These are phyloP conservation scores for Clonostachys sp. DNA, from an alignment of 2,329 filamentous ascomycete genomes.

Conservation along the genomic window DNA sequence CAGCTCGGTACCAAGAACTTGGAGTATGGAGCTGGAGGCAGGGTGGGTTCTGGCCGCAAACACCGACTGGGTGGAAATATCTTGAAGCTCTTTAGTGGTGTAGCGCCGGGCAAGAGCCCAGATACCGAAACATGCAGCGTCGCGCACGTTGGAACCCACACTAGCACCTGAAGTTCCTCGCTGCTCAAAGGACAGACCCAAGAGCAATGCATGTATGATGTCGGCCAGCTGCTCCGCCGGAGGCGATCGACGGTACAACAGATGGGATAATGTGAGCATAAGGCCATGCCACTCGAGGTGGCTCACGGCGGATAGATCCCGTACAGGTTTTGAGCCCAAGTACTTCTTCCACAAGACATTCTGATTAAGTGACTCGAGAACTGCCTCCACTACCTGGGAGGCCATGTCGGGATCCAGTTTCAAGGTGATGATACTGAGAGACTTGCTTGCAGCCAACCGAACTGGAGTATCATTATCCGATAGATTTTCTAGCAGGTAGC, in stretches of 20 bases:
- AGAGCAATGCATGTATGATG: constrained; percentile 72
- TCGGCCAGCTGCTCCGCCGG: constrained; percentile 65
- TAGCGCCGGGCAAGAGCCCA: constrained; percentile 92
- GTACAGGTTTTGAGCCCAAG: constrained; percentile 24
- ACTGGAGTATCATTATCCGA: constrained; percentile 90
- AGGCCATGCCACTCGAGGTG: constrained; percentile 88
- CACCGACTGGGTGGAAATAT: constrained; percentile 47
- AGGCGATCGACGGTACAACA: constrained; percentile 80
- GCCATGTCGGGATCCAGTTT: constrained; percentile 79
- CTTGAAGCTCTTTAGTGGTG: constrained; percentile 69
- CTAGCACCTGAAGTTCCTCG: constrained; percentile 79
- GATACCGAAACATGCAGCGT: constrained; percentile 93
- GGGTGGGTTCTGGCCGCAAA: constrained; percentile 30
- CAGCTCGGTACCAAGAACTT: constrained; percentile 76
- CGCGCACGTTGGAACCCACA: constrained; percentile 83
- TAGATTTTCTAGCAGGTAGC: constrained; percentile 72
- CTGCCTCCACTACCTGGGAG: constrained; percentile 79
- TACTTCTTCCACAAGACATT: constrained; percentile 49
- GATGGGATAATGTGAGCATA: constrained; percentile 79
- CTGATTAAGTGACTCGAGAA: constrained; percentile 64
- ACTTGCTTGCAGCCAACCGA: constrained; percentile 85
- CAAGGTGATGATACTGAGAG: constrained; percentile 79
- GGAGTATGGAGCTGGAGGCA: constrained; percentile 51
- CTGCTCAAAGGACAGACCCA: constrained; percentile 85
- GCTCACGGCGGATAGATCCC: constrained; percentile 72